These are phyloP conservation scores for Suillus discolor DNA, from an alignment of 768 basidiomycete genomes.

Conservation along the genomic window DNA sequence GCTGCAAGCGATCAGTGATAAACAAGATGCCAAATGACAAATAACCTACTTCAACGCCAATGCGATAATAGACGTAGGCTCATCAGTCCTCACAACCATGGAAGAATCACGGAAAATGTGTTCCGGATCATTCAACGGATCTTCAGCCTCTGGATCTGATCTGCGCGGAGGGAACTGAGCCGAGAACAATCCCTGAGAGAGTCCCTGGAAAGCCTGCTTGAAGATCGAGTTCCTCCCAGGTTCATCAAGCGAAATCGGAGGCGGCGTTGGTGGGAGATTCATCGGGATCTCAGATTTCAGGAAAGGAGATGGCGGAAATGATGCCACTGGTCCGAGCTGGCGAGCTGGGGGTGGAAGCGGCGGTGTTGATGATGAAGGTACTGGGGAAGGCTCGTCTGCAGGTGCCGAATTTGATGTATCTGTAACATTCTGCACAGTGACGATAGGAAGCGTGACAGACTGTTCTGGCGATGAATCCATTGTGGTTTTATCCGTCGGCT, in stretches of 20 bases:
- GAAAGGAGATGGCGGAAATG: constrained; percentile 60
- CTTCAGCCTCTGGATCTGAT: constrained; percentile 60
- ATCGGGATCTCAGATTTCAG: constrained; percentile 39
- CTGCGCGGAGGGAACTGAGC: constrained; percentile 54
- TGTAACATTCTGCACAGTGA: constrained; percentile 15
- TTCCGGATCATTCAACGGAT: constrained; percentile 77
- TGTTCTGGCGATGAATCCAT: constrained; percentile 36
- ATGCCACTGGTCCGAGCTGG: constrained; percentile 14
- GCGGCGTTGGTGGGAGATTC: constrained; percentile 46
- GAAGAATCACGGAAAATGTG: constrained; percentile 94
- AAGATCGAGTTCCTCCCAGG: constrained; percentile 68
- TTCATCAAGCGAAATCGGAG: constrained; percentile 55
- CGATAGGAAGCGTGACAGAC: constrained; percentile 29
- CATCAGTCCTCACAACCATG: constrained; percentile 94
- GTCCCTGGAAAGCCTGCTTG: constrained; percentile 50
- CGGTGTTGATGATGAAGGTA: constrained; percentile 24
- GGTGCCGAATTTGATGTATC: constrained; percentile 10
- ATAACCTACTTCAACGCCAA: constrained; percentile 79
- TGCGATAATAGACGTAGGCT: constrained; percentile 97
- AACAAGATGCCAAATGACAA: not conserved
- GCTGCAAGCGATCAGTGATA: constrained; percentile 38
- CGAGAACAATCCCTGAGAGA: constrained; percentile 79
- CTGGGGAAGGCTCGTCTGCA: constrained; percentile 29
- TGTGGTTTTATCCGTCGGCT: constrained; percentile 25
- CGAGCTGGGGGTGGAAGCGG: constrained; percentile 28